phyloP scores from a whole-genome alignment of 2,329 filamentous ascomycete genomes.

The Monosporascus cannonballus region DNA sequence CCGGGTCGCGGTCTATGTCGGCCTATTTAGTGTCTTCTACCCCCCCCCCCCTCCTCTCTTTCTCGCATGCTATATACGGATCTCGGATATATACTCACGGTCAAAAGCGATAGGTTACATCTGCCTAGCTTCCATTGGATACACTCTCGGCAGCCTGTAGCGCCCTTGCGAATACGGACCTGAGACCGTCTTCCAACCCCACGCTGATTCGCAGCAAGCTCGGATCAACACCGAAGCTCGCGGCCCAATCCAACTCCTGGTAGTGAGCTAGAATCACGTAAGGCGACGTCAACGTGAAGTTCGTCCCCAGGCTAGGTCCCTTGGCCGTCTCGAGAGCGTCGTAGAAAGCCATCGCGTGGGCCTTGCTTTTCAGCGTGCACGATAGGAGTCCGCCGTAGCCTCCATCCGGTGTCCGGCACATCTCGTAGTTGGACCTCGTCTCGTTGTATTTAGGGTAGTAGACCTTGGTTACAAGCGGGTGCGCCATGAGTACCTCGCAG shows the following conservation, averaged over 20 bases:
- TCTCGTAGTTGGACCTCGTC: conserved; percentile 69
- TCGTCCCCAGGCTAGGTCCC: conserved; percentile 90
- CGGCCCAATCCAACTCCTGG: conserved; percentile 84
- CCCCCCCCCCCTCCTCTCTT: too few relatives aligned
- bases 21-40: too few relatives aligned
- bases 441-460: conserved; percentile 81
- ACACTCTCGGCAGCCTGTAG: conserved; percentile 49
- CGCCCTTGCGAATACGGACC: conserved; percentile 60
- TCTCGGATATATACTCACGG: too few relatives aligned
- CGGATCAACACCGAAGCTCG: conserved; percentile 71
- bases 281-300: conserved; percentile 88
- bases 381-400: conserved; percentile 90
- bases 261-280: conserved; percentile 93
- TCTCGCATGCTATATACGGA: too few relatives aligned
- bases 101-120: too few relatives aligned
- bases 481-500: conserved; percentile 61
- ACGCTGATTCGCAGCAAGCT: conserved; percentile 82
- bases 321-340: conserved; percentile 84
- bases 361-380: conserved; percentile 65
- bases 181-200: conserved; percentile 73
- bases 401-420: conserved; percentile 63
- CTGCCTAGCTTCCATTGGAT: neutral
- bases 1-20: too few relatives aligned
- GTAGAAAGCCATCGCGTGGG: conserved; percentile 74
- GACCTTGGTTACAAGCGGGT: conserved; percentile 63